These are phyloP conservation scores for Candida glaebosa DNA, from an alignment of 805 yeast genomes.

Conservation along the genomic window DNA sequence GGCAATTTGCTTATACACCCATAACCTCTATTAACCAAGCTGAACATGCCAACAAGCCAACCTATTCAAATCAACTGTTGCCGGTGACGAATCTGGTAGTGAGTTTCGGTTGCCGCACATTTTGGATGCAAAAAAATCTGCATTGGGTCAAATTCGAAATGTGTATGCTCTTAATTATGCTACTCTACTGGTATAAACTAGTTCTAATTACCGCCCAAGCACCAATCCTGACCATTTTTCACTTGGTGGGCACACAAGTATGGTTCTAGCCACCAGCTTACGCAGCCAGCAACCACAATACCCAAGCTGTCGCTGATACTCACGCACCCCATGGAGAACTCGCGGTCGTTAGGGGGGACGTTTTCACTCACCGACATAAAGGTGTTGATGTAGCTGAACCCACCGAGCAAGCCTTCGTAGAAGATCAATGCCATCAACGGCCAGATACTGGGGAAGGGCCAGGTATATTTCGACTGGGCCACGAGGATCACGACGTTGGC, in stretches of 20 bases:
- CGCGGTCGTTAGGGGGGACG: conserved; percentile 36
- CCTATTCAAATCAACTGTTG: no score
- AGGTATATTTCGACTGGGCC: conserved; percentile 55
- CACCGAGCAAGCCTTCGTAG: conserved; percentile 90
- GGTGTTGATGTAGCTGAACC: conserved; percentile 86
- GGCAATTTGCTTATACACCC: no score
- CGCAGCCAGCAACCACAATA: conserved; percentile 71
- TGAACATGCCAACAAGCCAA: no score
- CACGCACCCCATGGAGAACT: conserved; percentile 32
- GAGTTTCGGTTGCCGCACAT: no score
- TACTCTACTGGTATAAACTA: no score
- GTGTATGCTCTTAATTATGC: no score
- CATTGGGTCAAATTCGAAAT: no score
- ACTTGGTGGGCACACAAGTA: conserved; percentile 70
- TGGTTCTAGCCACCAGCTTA: conserved; percentile 75
- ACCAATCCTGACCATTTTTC: conserved; percentile 74
- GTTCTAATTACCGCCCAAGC: conserved; percentile 36
- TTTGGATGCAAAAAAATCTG: no score
- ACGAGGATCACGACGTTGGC: conserved; percentile 58
- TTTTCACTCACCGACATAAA: conserved; percentile 71
- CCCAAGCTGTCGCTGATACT: conserved; percentile 73
- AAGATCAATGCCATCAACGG: conserved; percentile 59
- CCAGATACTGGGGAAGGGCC: conserved; percentile 59
- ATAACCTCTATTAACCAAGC: no score
- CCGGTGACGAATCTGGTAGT: no score